These are phyloP conservation scores for Tubosaeta sp. DNA, from an alignment of 768 basidiomycete genomes.

Conservation along the genomic window DNA sequence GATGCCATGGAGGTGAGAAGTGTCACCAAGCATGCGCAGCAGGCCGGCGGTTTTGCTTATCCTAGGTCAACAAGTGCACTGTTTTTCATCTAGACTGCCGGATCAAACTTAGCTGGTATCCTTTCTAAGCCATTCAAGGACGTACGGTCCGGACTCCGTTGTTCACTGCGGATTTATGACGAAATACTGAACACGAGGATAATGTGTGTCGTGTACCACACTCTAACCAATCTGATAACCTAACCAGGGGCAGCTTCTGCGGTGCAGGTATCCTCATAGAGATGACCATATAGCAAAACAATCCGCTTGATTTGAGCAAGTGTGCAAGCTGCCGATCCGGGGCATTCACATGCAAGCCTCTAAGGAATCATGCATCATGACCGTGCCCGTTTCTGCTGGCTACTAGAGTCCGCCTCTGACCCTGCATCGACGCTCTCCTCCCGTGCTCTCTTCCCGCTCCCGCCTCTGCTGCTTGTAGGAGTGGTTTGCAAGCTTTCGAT, in stretches of 20 bases:
- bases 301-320: neutral
- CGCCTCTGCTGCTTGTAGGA: slow-evolving; percentile 15
- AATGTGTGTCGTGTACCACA: slow-evolving; percentile 36
- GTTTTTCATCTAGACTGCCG: slow-evolving; percentile 55
- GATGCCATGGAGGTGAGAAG: slow-evolving; percentile 61
- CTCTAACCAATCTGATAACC: slow-evolving; percentile 2
- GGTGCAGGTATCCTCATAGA: neutral
- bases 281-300: neutral
- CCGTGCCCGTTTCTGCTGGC: slow-evolving; percentile 12
- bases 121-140: slow-evolving; percentile 46
- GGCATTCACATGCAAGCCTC: neutral
- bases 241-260: neutral
- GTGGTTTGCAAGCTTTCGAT: slow-evolving; percentile 25
- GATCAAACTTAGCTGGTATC: neutral
- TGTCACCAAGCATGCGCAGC: slow-evolving; percentile 7
- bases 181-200: slow-evolving; percentile 56
- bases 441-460: slow-evolving; percentile 14
- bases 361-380: slow-evolving; percentile 13
- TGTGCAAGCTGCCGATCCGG: neutral
- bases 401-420: neutral
- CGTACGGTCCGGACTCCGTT: slow-evolving; percentile 80
- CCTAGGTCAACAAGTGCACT: slow-evolving; percentile 48
- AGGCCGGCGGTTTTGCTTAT: neutral
- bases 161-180: slow-evolving; percentile 51
- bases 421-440: slow-evolving; percentile 3